A percentile compares a stretch with the other conserved stretches of the same genome.
phyloP scores from a whole-genome alignment of 1,139 yeast species.

The Saccharomyces pastorianus region DNA sequence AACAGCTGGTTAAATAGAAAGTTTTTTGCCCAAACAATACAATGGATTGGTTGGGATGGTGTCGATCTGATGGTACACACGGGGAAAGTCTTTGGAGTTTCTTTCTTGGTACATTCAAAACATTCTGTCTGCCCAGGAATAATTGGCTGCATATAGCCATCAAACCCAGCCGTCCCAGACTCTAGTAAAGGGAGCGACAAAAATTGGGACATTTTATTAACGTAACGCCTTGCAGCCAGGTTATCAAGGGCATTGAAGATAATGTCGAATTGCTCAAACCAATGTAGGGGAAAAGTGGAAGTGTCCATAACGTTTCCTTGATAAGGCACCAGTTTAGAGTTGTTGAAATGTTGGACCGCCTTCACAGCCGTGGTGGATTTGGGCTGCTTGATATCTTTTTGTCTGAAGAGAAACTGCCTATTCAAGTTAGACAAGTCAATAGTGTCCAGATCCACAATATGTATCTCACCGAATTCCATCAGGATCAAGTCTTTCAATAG shows the following conservation, averaged over 20 bases:
- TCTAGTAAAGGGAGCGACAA: slow-evolving; percentile 75
- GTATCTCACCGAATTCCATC: slow-evolving; percentile 82
- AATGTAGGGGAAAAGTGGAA: slow-evolving; percentile 56
- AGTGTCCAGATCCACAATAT: slow-evolving; percentile 88
- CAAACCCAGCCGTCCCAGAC: slow-evolving; percentile 90
- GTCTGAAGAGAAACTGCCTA: slow-evolving; percentile 83
- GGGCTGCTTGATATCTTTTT: slow-evolving; percentile 78
- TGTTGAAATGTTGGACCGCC: slow-evolving; percentile 72
- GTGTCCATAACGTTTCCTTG: slow-evolving; percentile 87
- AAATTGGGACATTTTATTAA: slow-evolving; percentile 73
- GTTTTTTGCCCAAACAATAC: slow-evolving; percentile 96
- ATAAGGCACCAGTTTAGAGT: slow-evolving; percentile 63
- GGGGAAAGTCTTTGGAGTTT: slow-evolving; percentile 83
- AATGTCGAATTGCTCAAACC: slow-evolving; percentile 75
- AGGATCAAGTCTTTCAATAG: slow-evolving; percentile 75
- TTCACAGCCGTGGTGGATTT: slow-evolving; percentile 76
- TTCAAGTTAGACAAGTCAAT: slow-evolving; percentile 87
- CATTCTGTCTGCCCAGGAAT: slow-evolving; percentile 80
- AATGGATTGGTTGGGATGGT: slow-evolving; percentile 92
- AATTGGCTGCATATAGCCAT: slow-evolving; percentile 90
- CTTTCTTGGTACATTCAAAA: slow-evolving; percentile 84
- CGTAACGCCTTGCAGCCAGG: slow-evolving; percentile 83
- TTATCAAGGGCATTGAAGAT: slow-evolving; percentile 95
- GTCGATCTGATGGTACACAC: slow-evolving; percentile 96
- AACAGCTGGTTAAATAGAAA: slow-evolving; percentile 78